Percentiles rank a stretch among this genome's conserved stretches.
Evolutionary conservation across 129 eudicot genomes (phyloP).

Genomic region (Heracleum sosnowskyi): DNA sequence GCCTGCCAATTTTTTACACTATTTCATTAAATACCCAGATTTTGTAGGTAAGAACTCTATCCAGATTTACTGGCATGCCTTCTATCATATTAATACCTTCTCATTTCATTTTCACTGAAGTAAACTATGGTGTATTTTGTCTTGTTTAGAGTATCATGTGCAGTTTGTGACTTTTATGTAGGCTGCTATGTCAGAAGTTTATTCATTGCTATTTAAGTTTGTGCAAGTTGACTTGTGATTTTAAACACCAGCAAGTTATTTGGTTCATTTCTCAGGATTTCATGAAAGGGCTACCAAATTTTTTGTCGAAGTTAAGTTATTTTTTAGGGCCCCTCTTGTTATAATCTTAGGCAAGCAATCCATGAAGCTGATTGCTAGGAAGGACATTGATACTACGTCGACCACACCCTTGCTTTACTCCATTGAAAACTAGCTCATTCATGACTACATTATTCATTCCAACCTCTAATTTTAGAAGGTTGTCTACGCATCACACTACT

Average conservation of each 20-base stretch:
- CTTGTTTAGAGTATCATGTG: background rate
- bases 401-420: background rate
- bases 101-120: background rate
- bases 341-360: background rate
- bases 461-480: background rate
- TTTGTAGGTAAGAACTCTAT: constrained; percentile 34
- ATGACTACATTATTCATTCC: background rate
- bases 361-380: too few species aligned
- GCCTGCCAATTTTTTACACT: constrained; percentile 26
- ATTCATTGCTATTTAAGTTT: background rate
- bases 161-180: background rate
- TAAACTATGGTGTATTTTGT: background rate
- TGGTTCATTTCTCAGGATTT: too few species aligned
- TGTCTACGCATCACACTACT: background rate
- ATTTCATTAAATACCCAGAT: constrained; percentile 15
- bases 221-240: background rate
- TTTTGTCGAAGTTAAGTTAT: too few species aligned
- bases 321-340: background rate
- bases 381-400: too few species aligned
- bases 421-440: background rate
- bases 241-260: background rate
- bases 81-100: background rate
- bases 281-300: background rate
- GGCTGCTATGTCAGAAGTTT: background rate
- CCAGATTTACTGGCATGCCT: background rate